Conservation (phyloP, 352 stramenopile species). For the Phytophthora vignae region DNA sequence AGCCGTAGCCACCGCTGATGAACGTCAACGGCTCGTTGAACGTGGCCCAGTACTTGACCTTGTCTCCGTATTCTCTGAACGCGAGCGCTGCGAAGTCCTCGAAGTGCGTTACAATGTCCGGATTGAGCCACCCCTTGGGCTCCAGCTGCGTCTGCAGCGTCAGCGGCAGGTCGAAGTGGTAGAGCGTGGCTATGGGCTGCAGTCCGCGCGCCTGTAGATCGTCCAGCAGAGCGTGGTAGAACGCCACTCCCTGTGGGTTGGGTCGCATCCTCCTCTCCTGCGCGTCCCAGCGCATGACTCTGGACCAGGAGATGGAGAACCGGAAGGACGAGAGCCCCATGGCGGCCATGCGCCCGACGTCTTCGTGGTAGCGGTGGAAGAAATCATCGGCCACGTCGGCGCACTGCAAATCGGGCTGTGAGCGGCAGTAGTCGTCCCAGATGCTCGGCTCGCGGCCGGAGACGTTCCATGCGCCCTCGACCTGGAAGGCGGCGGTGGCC, state of each 20-base stretch:
- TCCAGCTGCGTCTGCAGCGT: slow-evolving; percentile 79
- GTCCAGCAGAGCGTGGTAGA: slow-evolving; percentile 91
- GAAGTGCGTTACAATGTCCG: slow-evolving; percentile 72
- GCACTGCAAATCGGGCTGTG: slow-evolving; percentile 58
- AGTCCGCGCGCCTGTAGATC: slow-evolving; percentile 75
- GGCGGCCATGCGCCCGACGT: slow-evolving; percentile 88
- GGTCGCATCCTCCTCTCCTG: slow-evolving; percentile 23
- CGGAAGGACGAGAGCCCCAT: slow-evolving; percentile 91
- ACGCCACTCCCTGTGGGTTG: slow-evolving; percentile 35
- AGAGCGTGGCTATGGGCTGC: slow-evolving; percentile 93
- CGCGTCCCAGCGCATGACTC: slow-evolving; percentile 41
- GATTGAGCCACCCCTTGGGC: slow-evolving; percentile 75
- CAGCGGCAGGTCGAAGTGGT: slow-evolving; percentile 96
- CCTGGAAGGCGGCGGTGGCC: slow-evolving; percentile 29
- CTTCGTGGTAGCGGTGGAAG: slow-evolving; percentile 82
- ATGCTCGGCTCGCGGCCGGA: slow-evolving; percentile 32
- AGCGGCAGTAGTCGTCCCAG: slow-evolving; percentile 38
- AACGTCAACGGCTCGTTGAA: slow-evolving; percentile 96
- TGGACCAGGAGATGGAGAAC: slow-evolving; percentile 50
- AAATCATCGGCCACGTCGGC: slow-evolving; percentile 91
- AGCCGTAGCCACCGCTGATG: slow-evolving; percentile 87
- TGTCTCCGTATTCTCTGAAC: slow-evolving; percentile 92
- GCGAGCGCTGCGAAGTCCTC: slow-evolving; percentile 90
- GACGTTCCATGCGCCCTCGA: slow-evolving; percentile 32
- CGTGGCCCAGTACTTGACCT: slow-evolving; percentile 95